Evolutionary conservation across 78 protist species (phyloP).

Genomic region (Dictyostelium firmibasis): DNA sequence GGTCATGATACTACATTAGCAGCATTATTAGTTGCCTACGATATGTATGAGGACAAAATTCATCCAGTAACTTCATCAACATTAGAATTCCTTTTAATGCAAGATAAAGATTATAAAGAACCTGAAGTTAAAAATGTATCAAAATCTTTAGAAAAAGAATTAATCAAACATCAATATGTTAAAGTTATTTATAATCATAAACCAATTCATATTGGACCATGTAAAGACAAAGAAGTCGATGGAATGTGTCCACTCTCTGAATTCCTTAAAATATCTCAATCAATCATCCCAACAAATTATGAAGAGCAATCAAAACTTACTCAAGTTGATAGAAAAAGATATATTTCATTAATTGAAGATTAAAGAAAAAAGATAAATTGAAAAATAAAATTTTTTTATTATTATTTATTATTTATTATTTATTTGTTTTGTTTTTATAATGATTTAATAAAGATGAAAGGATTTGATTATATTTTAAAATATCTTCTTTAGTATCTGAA

Average conservation of each 20-base stretch:
- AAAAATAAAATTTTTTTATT: neutral
- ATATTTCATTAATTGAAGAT: neutral
- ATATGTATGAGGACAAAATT: conserved; percentile 42
- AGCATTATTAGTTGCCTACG: conserved; percentile 57
- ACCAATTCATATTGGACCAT: conserved; percentile 22
- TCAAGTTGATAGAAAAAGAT: conserved; percentile 14
- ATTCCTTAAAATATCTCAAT: conserved; percentile 30
- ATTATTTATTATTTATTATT: neutral
- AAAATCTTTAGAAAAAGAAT: neutral
- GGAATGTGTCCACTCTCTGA: conserved; percentile 62
- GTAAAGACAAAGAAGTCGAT: conserved; percentile 66
- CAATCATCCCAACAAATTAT: conserved; percentile 27
- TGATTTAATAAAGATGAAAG: conserved; percentile 1
- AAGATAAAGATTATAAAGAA: neutral
- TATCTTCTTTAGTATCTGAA: neutral
- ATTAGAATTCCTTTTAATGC: conserved; percentile 42
- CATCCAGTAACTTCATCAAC: conserved; percentile 61
- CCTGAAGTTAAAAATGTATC: neutral
- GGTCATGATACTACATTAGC: conserved; percentile 71
- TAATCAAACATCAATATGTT: conserved; percentile 35
- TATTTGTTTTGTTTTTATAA: neutral
- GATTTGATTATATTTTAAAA: conserved; percentile 25
- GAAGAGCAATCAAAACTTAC: conserved; percentile 26
- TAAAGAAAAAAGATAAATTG: neutral
- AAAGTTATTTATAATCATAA: conserved; percentile 52